Evolutionary conservation across 352 stramenopile species (phyloP).

Genomic region (Thraustotheca clavata): DNA sequence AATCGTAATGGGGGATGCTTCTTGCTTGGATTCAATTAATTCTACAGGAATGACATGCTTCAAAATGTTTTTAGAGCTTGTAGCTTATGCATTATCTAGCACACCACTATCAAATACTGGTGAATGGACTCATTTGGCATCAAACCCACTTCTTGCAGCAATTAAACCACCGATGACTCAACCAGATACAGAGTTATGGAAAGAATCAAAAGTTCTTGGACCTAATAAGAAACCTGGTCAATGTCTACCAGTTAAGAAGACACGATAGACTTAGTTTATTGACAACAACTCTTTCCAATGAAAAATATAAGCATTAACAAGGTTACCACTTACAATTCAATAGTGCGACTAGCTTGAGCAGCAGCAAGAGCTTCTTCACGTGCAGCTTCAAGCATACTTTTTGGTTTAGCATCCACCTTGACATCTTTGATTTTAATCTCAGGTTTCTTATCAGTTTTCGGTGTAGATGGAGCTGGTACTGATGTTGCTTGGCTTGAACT

Average conservation of each 20-base stretch:
- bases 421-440: slow-evolving; percentile 13
- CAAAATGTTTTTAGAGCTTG: slow-evolving; percentile 42
- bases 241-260: background rate
- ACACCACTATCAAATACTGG: background rate
- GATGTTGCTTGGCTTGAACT: background rate
- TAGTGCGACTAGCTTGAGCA: background rate
- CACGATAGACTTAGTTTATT: background rate
- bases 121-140: background rate
- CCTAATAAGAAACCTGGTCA: background rate
- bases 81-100: slow-evolving; percentile 28
- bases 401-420: slow-evolving; percentile 13
- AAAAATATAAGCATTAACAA: background rate
- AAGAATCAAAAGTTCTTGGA: background rate
- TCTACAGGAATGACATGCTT: slow-evolving; percentile 50
- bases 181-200: background rate
- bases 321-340: slow-evolving; percentile 22
- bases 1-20: slow-evolving; percentile 63
- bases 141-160: background rate
- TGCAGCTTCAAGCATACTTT: slow-evolving; percentile 5
- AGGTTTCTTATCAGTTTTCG: background rate
- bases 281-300: background rate
- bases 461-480: background rate
- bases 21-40: slow-evolving; percentile 55
- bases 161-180: background rate
- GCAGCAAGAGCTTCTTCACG: slow-evolving; percentile 12